A percentile compares a stretch with the other conserved stretches of the same genome.
Evolutionary conservation across 306 rosid genomes (phyloP).

Genomic region (Prinsepia uniflora): DNA sequence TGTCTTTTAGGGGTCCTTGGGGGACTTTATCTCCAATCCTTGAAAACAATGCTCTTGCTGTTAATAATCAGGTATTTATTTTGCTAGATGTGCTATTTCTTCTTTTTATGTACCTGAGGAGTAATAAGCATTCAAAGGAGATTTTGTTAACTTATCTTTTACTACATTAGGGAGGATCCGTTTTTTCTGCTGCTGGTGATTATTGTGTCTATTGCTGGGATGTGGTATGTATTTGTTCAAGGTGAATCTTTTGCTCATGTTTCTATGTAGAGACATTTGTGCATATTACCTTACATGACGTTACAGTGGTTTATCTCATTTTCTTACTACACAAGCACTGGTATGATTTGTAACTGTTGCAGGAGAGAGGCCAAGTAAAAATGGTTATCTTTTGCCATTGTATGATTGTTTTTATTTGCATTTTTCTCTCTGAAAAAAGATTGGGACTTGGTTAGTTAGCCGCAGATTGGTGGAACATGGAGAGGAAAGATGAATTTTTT

Average conservation of each 20-base stretch:
- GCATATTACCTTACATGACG: neutral
- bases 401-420: neutral
- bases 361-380: slow-evolving; percentile 80
- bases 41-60: slow-evolving; percentile 89
- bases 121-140: slow-evolving; percentile 18
- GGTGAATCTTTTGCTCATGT: slow-evolving; percentile 35
- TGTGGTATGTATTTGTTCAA: slow-evolving; percentile 73
- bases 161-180: slow-evolving; percentile 65
- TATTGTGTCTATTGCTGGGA: slow-evolving; percentile 96
- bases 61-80: slow-evolving; percentile 50
- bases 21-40: slow-evolving; percentile 93
- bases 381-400: slow-evolving; percentile 17
- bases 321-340: slow-evolving; percentile 7
- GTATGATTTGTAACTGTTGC: slow-evolving; percentile 30
- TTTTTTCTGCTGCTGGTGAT: slow-evolving; percentile 87
- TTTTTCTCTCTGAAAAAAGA: neutral
- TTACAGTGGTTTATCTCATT: neutral
- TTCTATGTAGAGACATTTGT: neutral
- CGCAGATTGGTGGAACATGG: no score
- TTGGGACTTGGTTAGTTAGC: neutral
- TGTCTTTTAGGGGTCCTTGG: slow-evolving; percentile 91
- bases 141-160: slow-evolving; percentile 20
- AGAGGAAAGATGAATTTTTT: neutral
- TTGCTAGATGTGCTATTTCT: neutral
- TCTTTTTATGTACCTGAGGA: neutral